Base-by-base conservation (phyloP, 257 asterid species). In the Primulina huaijiensis region DNA sequence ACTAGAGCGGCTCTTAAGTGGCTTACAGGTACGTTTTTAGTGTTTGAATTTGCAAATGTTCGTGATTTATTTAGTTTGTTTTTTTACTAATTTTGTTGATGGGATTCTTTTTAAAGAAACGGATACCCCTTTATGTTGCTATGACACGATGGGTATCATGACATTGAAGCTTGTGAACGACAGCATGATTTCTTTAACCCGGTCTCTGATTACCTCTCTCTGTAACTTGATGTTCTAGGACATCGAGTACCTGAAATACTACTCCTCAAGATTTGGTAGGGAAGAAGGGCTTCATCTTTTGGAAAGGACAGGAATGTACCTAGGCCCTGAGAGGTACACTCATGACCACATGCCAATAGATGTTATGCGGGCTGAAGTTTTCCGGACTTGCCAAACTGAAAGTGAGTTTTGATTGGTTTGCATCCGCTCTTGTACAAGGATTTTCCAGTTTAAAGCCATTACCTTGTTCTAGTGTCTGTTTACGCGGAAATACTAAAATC, bases 1-100 rank as follows among this genome's bases (percentile, higher is more conserved):
- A 70, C 80, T 91, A 8, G 99, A 94, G 87, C 85, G 97, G 68
- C 99, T 94, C 66, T 80, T 89, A 73, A 89, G 99, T 79, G 97
- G 99, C 58, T 77, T 94, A 74, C 97, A 91, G 97, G 99, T 94
- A 79, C n/a, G 64, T 62, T 29, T 55, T 29, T 55, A 31, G 37
- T 33, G 62, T 19, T 65, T 5, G 2, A 10, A 72, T 52, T 60
- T 65, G 5, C 40, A 21, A 16, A 35, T 77, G 67, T 19, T 34
- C 33, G 5, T 17, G 16, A 30, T 40, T 10, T 37, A 37, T 37
- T 27, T 5, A 20, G 38, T n/a, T 43, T 29, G n/a, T 29, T 17
- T 17, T 17, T n/a, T 11, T 6, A 59, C 52, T 19, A 27, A 60
- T 38, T 60, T 27, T 55, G 8, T 50, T 7, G 20, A 21, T 23